A percentile compares a stretch with the other conserved stretches of the same genome.
Conservation (phyloP, 768 basidiomycete species). For the Galerina marginata region DNA sequence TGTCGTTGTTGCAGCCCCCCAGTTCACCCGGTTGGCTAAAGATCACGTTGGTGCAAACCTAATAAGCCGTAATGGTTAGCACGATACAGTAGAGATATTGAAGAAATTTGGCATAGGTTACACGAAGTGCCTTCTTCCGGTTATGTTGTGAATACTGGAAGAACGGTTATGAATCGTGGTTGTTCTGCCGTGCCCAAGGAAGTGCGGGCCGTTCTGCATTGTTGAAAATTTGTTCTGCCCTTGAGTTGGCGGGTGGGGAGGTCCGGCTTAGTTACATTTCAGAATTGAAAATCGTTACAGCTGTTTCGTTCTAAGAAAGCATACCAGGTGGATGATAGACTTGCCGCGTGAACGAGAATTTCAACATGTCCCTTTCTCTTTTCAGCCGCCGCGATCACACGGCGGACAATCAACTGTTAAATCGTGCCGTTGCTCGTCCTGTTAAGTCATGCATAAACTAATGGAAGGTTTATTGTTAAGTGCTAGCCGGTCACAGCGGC, state of each 20-base stretch:
- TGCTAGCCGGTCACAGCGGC: no score
- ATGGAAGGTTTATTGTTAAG: no score
- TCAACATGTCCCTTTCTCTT: no score
- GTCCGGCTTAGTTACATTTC: no score
- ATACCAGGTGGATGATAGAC: conserved; percentile 23
- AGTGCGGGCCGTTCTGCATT: background rate
- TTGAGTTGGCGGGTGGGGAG: no score
- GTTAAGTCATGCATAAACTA: no score
- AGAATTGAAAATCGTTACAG: no score
- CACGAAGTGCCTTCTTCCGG: conserved; percentile 84
- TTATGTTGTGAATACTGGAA: conserved; percentile 91
- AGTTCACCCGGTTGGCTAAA: conserved; percentile 64
- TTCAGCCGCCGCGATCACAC: no score
- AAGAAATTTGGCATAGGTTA: conserved; percentile 33
- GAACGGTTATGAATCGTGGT: conserved; percentile 58
- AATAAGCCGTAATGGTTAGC: background rate
- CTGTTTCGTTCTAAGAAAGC: background rate
- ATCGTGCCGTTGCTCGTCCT: no score
- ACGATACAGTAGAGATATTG: background rate
- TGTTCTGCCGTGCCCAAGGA: conserved; percentile 25
- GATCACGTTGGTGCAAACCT: conserved; percentile 83
- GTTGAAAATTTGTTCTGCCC: no score
- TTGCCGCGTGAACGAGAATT: no score
- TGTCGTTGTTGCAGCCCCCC: conserved; percentile 83
- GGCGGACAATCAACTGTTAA: no score